Evolutionary conservation across 257 asterid genomes (phyloP).

Genomic region (Linaria vulgaris): DNA sequence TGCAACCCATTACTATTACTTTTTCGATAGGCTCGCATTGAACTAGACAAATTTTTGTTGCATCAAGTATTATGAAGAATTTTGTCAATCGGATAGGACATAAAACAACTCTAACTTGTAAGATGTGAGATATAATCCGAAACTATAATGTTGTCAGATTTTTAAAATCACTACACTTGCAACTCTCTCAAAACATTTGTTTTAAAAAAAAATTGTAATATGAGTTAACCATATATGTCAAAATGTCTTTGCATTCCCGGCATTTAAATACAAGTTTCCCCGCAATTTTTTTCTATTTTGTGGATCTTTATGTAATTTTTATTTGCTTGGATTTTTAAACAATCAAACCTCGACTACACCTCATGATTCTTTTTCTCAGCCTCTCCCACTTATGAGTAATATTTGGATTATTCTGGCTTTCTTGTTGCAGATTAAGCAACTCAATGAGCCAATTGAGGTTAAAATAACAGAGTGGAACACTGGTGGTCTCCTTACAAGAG

Average conservation of each 20-base stretch:
- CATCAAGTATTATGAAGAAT: background rate
- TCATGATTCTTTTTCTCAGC: constrained; percentile 17
- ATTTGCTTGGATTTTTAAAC: constrained; percentile 6
- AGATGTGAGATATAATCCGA: background rate
- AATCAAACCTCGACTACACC: constrained; percentile 12
- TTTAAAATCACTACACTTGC: no score
- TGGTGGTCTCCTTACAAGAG: constrained; percentile 91
- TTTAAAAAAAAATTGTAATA: no score
- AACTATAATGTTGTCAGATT: background rate
- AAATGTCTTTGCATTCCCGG: background rate
- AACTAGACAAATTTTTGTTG: no score
- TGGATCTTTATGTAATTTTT: background rate
- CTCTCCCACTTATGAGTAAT: background rate
- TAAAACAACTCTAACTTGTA: background rate
- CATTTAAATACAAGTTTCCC: background rate
- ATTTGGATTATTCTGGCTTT: constrained; percentile 19
- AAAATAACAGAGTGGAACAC: constrained; percentile 93
- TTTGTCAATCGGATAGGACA: background rate
- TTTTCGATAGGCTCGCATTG: no score
- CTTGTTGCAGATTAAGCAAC: constrained; percentile 69
- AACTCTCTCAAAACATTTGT: no score
- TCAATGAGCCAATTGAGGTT: constrained; percentile 78
- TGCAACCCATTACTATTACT: background rate
- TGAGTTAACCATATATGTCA: no score
- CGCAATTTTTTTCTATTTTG: background rate